Percentiles rank a stretch among this genome's conserved stretches.
phyloP scores from a whole-genome alignment of 2,329 filamentous ascomycete genomes.

The Penicillium sp. region DNA sequence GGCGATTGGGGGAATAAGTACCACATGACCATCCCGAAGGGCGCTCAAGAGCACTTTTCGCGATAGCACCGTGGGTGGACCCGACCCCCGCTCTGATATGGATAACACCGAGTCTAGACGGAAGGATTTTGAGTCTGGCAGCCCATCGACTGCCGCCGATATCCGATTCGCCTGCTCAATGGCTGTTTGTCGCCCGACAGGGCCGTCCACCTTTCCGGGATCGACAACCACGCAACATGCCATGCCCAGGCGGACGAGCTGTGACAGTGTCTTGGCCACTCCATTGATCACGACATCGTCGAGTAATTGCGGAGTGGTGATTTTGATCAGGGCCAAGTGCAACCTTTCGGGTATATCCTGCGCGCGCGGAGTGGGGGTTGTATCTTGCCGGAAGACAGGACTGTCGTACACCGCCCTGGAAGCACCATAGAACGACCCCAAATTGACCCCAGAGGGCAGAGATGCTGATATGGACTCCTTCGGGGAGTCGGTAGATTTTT shows the following conservation, averaged over 20 bases:
- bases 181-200: conserved; percentile 46
- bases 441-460: conserved; percentile 53
- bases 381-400: conserved; percentile 59
- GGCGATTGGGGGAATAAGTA: conserved; percentile 66
- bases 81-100: conserved; percentile 31
- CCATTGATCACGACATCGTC: conserved; percentile 68
- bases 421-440: conserved; percentile 60
- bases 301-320: conserved; percentile 70
- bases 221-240: conserved; percentile 81
- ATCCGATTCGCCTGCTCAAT: conserved; percentile 69
- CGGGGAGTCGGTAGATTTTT: conserved; percentile 30
- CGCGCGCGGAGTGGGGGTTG: conserved; percentile 40
- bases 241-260: conserved; percentile 78
- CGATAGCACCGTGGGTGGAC: conserved; percentile 38
- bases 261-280: conserved; percentile 77
- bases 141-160: conserved; percentile 69
- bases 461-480: conserved; percentile 17
- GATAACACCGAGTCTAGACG: conserved; percentile 60
- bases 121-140: conserved; percentile 66
- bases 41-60: conserved; percentile 62
- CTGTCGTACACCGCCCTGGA: conserved; percentile 57
- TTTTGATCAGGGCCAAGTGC: conserved; percentile 82
- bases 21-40: conserved; percentile 65
- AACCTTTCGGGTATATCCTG: conserved; percentile 49
- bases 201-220: conserved; percentile 49